A percentile compares a stretch with the other conserved stretches of the same genome.
Evolutionary conservation across 139 green algal species (phyloP).

Genomic region (Chlamydomonas incerta): DNA sequence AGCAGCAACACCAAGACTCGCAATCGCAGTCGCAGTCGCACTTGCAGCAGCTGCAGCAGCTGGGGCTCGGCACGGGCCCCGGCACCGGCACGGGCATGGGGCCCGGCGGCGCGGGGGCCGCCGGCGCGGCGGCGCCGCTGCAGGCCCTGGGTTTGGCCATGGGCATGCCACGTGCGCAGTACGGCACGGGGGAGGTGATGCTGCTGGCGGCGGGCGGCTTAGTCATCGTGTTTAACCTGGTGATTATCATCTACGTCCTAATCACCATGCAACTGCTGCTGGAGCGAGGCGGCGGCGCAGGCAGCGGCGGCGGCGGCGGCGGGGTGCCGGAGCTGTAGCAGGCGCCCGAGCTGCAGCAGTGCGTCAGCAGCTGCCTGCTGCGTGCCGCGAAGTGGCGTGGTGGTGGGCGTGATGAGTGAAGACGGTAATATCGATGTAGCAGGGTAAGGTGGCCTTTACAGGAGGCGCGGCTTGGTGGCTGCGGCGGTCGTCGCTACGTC

Average conservation of each 20-base stretch:
- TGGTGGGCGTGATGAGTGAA: no score
- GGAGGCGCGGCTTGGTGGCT: no score
- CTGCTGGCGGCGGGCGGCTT: conserved; percentile 32
- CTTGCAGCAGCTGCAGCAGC: background rate
- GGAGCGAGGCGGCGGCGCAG: background rate
- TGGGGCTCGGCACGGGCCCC: background rate
- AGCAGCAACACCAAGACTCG: background rate
- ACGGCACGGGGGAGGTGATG: conserved; percentile 16
- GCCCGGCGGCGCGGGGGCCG: no score
- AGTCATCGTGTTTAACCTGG: conserved; percentile 29
- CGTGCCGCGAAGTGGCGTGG: no score
- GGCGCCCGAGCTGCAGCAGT: background rate
- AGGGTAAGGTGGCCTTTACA: no score
- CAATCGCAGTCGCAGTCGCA: background rate
- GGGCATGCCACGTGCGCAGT: background rate
- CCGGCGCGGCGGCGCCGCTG: no score
- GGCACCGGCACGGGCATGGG: background rate
- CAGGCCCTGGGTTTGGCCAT: background rate
- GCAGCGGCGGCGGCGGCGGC: background rate
- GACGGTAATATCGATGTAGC: no score
- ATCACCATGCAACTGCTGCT: conserved; percentile 23
- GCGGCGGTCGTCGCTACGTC: no score
- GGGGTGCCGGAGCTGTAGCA: background rate
- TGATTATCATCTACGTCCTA: conserved; percentile 27
- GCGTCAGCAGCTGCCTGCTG: no score